These are phyloP conservation scores for Colletotrichum spinosum DNA, from an alignment of 2,329 filamentous ascomycete species.

Conservation along the genomic window DNA sequence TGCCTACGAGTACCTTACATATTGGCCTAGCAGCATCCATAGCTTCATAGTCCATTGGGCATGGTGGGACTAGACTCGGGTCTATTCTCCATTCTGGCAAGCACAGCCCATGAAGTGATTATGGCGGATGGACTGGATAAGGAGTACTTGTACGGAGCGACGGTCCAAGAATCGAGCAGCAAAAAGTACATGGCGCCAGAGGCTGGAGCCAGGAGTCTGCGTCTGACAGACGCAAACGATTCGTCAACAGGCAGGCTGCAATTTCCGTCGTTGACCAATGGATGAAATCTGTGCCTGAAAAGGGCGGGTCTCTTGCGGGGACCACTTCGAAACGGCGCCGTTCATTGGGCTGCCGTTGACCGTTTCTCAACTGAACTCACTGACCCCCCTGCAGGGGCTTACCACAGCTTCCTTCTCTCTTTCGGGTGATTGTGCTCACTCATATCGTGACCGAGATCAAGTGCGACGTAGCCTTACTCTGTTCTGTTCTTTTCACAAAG, in stretches of 20 bases:
- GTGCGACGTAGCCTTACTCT: no score
- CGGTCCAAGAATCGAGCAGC: constrained; percentile 28
- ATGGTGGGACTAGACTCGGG: constrained; percentile 22
- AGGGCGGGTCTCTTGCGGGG: background rate
- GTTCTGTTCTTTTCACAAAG: no score
- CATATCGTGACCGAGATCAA: no score
- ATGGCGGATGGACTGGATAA: background rate
- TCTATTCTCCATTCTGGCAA: constrained; percentile 29
- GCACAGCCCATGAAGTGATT: constrained; percentile 30
- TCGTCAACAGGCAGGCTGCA: constrained; percentile 35
- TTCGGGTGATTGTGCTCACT: no score
- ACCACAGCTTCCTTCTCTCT: no score
- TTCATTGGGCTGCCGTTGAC: constrained; percentile 31
- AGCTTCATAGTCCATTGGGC: constrained; percentile 3
- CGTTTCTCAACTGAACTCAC: constrained; percentile 35
- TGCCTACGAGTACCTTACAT: no score
- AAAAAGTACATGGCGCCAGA: no score
- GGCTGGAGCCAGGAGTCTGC: background rate
- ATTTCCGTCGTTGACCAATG: constrained; percentile 36
- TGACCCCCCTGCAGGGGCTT: constrained; percentile 25
- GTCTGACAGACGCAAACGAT: constrained; percentile 34
- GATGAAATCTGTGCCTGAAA: background rate
- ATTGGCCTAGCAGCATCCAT: background rate
- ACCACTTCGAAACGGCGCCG: constrained; percentile 27
- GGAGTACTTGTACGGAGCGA: constrained; percentile 1